Evolutionary conservation across 805 yeast species (phyloP), one percentile per base, ranked within the genome.

Genomic region (Blastobotrys muscicola): DNA sequence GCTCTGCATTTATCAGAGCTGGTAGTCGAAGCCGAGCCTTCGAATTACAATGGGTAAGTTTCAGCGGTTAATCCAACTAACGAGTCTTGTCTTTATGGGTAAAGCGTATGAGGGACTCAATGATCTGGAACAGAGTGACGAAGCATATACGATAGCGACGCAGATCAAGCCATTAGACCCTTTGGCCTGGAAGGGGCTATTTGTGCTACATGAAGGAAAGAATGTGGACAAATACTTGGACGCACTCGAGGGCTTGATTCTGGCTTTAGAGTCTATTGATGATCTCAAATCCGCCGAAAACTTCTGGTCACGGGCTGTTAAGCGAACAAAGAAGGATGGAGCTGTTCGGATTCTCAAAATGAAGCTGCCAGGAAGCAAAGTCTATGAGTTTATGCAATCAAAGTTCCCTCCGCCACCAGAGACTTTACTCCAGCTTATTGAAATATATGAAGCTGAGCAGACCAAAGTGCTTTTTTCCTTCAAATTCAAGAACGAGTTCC

Each of bases 141-240:
- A 69, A 58, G 14, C 76, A 71, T 38, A 61, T 77, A 11, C 55
- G 50, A 12, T 61, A 66, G 50, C 74, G 72, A 50, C 65, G 74
- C 15, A 68, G 63, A 8, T 61, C 71, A 23, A 57, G 63, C 39
- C 64, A 49, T 30, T 55, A 47, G 75, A 80, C 41, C 50, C 77
- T 1, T 59, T 74, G 20, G 94, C 87, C 0, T 89, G 92, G 94
- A 85, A 84, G 55, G 97, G 97, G 1, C 68, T 80, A 46, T 62
- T 78, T 33, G 44, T 48, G 8, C 41, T 59, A 3, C 52, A 55
- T 36, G 53, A 52, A 12, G 45, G 43, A 8, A 48, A 52, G 10
- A 47, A 56, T 16, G 46, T 44, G 13, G 16, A 33, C 3, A 46
- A 42, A 8, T 51, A 52, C 36, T 42, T 62, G 8, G 49, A 52